Conservation (phyloP, 78 protist species). For the Dictyostelium firmibasis region DNA sequence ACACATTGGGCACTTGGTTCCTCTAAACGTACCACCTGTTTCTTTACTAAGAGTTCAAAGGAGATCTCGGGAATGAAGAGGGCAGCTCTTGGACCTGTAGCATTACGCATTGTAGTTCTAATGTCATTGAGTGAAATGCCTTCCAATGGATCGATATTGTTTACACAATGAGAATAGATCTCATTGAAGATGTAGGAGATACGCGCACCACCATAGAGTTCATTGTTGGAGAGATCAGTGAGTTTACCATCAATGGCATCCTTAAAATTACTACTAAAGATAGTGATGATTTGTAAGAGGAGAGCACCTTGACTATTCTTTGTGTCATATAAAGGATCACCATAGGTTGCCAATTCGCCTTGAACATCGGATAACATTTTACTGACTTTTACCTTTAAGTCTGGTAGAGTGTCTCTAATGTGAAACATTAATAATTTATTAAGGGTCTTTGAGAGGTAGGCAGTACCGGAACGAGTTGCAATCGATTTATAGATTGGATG, state of each 20-base stretch:
- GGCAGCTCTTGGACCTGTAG: conserved; percentile 89
- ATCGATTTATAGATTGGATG: conserved; percentile 92
- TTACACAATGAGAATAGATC: conserved; percentile 70
- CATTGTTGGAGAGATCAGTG: conserved; percentile 40
- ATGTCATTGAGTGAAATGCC: conserved; percentile 87
- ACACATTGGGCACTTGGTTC: conserved; percentile 87
- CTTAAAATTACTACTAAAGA: conserved; percentile 62
- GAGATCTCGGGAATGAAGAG: conserved; percentile 95
- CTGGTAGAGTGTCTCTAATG: conserved; percentile 89
- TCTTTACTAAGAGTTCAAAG: conserved; percentile 90
- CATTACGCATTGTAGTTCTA: conserved; percentile 90
- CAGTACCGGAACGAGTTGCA: conserved; percentile 90
- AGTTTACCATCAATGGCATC: conserved; percentile 90
- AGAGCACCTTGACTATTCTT: conserved; percentile 84
- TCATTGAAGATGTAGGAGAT: conserved; percentile 93
- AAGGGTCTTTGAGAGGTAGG: conserved; percentile 82
- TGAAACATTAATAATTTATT: conserved; percentile 88
- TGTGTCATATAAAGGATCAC: conserved; percentile 85
- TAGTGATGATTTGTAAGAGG: conserved; percentile 86
- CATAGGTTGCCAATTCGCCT: conserved; percentile 51
- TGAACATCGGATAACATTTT: conserved; percentile 76
- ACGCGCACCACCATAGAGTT: conserved; percentile 97
- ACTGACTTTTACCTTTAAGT: conserved; percentile 50
- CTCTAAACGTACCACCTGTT: conserved; percentile 85
- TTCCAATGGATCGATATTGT: conserved; percentile 77